Percentiles rank a stretch among this genome's conserved stretches.
These are phyloP conservation scores for Fusarium papillatum DNA, from an alignment of 2,329 filamentous ascomycete species.

Conservation along the genomic window DNA sequence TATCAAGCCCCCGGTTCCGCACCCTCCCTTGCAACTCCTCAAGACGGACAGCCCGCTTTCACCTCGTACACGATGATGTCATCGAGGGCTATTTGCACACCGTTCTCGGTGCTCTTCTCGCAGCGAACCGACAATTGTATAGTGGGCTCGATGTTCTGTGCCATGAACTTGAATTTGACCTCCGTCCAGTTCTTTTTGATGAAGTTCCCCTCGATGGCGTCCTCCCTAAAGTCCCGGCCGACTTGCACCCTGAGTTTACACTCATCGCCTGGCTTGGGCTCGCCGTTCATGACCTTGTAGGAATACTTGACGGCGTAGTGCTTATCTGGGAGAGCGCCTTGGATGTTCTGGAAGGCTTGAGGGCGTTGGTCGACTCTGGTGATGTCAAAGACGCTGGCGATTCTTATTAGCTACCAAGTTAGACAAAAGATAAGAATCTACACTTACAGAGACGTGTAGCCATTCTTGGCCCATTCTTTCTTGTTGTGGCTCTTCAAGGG, in stretches of 20 bases:
- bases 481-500: not conserved
- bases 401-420: not conserved
- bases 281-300: not conserved
- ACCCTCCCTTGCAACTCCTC: not conserved
- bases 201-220: not conserved
- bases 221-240: not conserved
- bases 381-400: not conserved
- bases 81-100: not conserved
- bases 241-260: not conserved
- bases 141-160: not conserved
- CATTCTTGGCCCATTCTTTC: not conserved
- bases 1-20: not conserved
- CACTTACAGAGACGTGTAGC: not conserved
- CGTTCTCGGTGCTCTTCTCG: not conserved
- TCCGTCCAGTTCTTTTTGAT: not conserved
- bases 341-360: not conserved
- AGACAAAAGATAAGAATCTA: not conserved
- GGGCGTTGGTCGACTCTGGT: not conserved
- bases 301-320: not conserved
- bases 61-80: not conserved
- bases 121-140: not conserved
- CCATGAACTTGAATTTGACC: not conserved
- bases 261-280: not conserved
- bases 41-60: not conserved
- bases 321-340: not conserved